A percentile compares a stretch with the other conserved stretches of the same genome.
These are phyloP conservation scores for Sporothrix phasma DNA, from an alignment of 2,329 filamentous ascomycete species.

Conservation along the genomic window DNA sequence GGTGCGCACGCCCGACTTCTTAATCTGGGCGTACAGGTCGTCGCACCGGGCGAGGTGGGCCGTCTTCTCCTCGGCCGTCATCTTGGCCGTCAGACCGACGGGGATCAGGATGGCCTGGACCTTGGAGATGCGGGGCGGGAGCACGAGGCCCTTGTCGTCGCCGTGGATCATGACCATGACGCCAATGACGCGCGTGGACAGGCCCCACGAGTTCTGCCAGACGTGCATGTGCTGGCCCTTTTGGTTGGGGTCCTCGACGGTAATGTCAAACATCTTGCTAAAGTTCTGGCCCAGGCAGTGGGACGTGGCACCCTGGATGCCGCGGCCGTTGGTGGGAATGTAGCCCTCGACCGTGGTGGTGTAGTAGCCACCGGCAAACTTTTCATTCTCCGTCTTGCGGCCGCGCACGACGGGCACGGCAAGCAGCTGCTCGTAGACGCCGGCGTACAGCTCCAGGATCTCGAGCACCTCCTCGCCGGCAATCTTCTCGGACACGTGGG, in stretches of 20 bases:
- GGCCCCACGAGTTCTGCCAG: conserved; percentile 98
- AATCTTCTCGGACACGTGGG: conserved; percentile 73
- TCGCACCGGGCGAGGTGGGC: conserved; percentile 69
- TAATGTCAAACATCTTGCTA: conserved; percentile 96
- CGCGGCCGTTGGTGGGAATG: conserved; percentile 88
- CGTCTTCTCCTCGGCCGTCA: conserved; percentile 65
- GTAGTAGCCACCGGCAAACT: conserved; percentile 93
- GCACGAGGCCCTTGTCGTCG: conserved; percentile 88
- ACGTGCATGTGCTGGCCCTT: conserved; percentile 74
- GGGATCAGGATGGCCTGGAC: conserved; percentile 80
- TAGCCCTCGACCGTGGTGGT: conserved; percentile 96
- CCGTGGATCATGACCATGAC: conserved; percentile 99
- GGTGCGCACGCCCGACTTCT: conserved; percentile 63
- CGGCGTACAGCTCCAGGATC: conserved; percentile 87
- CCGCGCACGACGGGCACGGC: conserved; percentile 92
- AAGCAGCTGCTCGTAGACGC: conserved; percentile 85
- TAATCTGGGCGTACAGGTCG: conserved; percentile 57
- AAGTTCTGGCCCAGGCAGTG: conserved; percentile 97
- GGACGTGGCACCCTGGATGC: conserved; percentile 92
- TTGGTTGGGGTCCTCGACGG: conserved; percentile 80
- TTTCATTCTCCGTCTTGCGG: conserved; percentile 93
- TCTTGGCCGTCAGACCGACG: conserved; percentile 86
- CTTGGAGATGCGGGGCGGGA: conserved; percentile 83
- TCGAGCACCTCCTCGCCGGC: conserved; percentile 80
- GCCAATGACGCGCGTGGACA: conserved; percentile 93